These are phyloP conservation scores for Rhizophora apiculata DNA, from an alignment of 345 rosid species.

Conservation along the genomic window DNA sequence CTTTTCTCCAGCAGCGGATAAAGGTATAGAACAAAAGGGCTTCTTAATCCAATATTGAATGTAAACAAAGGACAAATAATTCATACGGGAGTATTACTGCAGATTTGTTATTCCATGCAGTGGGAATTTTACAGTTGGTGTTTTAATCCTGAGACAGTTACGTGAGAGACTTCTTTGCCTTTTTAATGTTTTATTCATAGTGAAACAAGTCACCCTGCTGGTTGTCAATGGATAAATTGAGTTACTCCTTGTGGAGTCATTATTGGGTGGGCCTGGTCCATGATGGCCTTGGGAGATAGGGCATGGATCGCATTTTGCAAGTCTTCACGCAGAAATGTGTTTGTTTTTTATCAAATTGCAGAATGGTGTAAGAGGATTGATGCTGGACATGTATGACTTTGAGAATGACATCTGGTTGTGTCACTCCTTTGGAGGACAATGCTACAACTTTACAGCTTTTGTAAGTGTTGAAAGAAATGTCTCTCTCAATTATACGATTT, in stretches of 20 bases:
- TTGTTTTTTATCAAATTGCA: neutral
- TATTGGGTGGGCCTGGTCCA: neutral
- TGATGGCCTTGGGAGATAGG: neutral
- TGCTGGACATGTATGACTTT: slow-evolving; percentile 34
- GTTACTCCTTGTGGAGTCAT: too few species aligned
- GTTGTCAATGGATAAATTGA: too few species aligned
- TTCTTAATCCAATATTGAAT: too few species aligned
- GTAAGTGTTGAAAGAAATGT: slow-evolving; percentile 8
- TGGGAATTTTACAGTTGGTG: neutral
- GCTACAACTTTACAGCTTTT: slow-evolving; percentile 32
- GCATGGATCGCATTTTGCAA: too few species aligned
- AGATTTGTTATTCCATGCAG: neutral
- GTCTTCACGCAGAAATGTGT: neutral
- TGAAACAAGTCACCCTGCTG: too few species aligned
- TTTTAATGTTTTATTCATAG: too few species aligned
- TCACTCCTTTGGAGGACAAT: slow-evolving; percentile 29
- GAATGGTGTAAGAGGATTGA: slow-evolving; percentile 33
- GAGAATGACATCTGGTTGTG: slow-evolving; percentile 33
- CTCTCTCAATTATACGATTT: neutral
- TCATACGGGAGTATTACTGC: too few species aligned
- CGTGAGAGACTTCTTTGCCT: too few species aligned
- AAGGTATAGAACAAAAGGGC: too few species aligned
- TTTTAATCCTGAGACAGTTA: neutral
- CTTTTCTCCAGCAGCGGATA: too few species aligned
- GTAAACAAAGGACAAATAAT: too few species aligned